These are phyloP conservation scores for Heliosperma pusillum DNA, from an alignment of 148 eudicot genomes.

Conservation along the genomic window DNA sequence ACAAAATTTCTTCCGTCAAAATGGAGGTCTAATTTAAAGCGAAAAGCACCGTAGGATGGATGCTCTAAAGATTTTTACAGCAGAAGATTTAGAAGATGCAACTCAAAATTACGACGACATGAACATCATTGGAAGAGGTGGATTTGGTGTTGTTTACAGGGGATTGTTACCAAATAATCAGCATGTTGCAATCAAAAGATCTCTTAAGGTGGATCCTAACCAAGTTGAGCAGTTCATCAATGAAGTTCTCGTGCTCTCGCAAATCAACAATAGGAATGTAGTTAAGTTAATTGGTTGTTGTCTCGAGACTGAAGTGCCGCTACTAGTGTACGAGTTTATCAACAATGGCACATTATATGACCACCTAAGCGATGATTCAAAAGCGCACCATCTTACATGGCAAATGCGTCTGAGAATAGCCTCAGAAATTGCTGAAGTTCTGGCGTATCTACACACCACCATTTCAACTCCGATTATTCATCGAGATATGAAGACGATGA, in stretches of 20 bases:
- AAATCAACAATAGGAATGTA: conserved; percentile 23
- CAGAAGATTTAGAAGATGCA: conserved; percentile 15
- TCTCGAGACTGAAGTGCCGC: conserved; percentile 22
- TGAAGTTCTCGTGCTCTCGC: conserved; percentile 19
- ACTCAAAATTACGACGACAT: conserved; percentile 19
- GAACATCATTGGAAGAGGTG: conserved; percentile 21
- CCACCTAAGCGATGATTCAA: conserved; percentile 15
- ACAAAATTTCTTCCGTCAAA: conserved; percentile 14
- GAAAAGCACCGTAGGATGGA: conserved; percentile 5
- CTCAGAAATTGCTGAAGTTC: conserved; percentile 21
- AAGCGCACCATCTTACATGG: conserved; percentile 8
- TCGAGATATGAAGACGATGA: conserved; percentile 27
- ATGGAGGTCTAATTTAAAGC: conserved; percentile 19
- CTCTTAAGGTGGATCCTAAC: conserved; percentile 13
- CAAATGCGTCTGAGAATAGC: conserved; percentile 22
- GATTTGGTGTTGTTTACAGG: conserved; percentile 11
- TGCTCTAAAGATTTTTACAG: conserved; percentile 7
- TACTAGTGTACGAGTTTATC: conserved; percentile 24
- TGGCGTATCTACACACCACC: conserved; percentile 26
- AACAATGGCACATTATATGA: conserved; percentile 27
- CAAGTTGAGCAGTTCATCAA: conserved; percentile 30
- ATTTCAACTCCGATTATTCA: conserved; percentile 25
- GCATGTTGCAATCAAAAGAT: conserved; percentile 25
- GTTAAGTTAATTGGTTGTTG: conserved; percentile 28
- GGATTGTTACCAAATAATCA: conserved; percentile 9